Conservation (phyloP, 345 rosid species). For the Bruguiera parviflora region DNA sequence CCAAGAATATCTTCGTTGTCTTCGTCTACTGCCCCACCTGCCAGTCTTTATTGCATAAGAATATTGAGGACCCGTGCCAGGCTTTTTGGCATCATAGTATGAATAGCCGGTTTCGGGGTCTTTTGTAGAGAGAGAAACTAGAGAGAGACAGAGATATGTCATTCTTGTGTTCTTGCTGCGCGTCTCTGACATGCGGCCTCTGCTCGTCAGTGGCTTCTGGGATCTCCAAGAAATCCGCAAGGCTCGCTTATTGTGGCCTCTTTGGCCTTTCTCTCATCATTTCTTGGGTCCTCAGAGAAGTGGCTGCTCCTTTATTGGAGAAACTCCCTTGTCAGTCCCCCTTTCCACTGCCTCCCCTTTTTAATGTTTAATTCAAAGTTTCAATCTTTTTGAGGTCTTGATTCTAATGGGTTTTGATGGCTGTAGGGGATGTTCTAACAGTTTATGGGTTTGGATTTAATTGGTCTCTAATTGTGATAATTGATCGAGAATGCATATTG, state of each 20-base stretch:
- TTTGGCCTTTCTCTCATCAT: conserved; percentile 78
- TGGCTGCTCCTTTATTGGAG: conserved; percentile 73
- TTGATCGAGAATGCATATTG: neutral
- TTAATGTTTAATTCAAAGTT: neutral
- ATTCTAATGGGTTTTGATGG: neutral
- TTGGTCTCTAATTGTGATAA: neutral
- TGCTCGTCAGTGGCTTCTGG: conserved; percentile 90
- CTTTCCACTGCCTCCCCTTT: neutral
- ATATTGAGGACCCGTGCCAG: too few relatives aligned
- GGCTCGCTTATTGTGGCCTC: conserved; percentile 91
- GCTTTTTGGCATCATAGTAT: too few relatives aligned
- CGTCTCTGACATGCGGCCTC: conserved; percentile 80
- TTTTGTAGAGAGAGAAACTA: conserved; percentile 1
- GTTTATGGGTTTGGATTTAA: neutral
- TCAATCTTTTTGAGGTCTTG: conserved; percentile 8
- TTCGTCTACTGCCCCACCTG: too few relatives aligned
- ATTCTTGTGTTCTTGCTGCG: conserved; percentile 78
- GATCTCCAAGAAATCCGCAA: conserved; percentile 71
- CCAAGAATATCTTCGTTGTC: too few relatives aligned
- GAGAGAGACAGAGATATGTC: conserved; percentile 38
- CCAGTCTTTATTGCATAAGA: too few relatives aligned
- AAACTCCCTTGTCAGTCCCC: conserved; percentile 60
- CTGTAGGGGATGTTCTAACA: neutral
- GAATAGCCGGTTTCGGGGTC: too few relatives aligned
- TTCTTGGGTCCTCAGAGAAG: conserved; percentile 88